Evolutionary conservation across 371 early-diverging fungal species (phyloP).

Genomic region (Fennellomyces sp.): DNA sequence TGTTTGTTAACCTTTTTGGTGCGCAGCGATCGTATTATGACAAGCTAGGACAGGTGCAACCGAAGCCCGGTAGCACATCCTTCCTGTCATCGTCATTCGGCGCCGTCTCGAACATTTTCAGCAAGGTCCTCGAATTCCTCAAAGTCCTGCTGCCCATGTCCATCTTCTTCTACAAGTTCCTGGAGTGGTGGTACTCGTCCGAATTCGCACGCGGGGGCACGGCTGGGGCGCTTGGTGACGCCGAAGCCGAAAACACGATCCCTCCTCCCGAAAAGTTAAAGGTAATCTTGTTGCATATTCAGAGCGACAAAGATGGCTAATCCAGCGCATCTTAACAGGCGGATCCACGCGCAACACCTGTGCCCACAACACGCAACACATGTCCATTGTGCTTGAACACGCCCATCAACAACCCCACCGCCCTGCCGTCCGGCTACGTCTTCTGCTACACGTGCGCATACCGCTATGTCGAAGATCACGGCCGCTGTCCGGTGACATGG

Average conservation of each 20-base stretch:
- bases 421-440: slow-evolving; percentile 80
- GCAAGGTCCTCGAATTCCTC: slow-evolving; percentile 69
- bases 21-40: slow-evolving; percentile 45
- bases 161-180: slow-evolving; percentile 90
- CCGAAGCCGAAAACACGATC: slow-evolving; percentile 27
- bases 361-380: slow-evolving; percentile 71
- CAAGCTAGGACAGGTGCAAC: slow-evolving; percentile 19
- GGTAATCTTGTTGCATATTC: slow-evolving; percentile 30
- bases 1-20: background rate
- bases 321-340: slow-evolving; percentile 42
- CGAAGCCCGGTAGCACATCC: background rate
- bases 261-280: slow-evolving; percentile 70
- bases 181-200: slow-evolving; percentile 95
- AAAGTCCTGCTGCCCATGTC: slow-evolving; percentile 83
- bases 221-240: slow-evolving; percentile 33
- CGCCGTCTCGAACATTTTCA: slow-evolving; percentile 31
- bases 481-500: slow-evolving; percentile 77
- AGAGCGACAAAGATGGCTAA: background rate
- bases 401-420: slow-evolving; percentile 84
- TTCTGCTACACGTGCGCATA: slow-evolving; percentile 85
- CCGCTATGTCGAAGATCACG: slow-evolving; percentile 65
- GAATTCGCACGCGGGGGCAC: slow-evolving; percentile 59
- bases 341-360: slow-evolving; percentile 73
- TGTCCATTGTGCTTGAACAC: slow-evolving; percentile 79
- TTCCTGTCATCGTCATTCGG: slow-evolving; percentile 19